Percentiles rank a stretch among this genome's conserved stretches.
phyloP scores from a whole-genome alignment of 805 yeast species.

The Debaryomyces castellii region DNA sequence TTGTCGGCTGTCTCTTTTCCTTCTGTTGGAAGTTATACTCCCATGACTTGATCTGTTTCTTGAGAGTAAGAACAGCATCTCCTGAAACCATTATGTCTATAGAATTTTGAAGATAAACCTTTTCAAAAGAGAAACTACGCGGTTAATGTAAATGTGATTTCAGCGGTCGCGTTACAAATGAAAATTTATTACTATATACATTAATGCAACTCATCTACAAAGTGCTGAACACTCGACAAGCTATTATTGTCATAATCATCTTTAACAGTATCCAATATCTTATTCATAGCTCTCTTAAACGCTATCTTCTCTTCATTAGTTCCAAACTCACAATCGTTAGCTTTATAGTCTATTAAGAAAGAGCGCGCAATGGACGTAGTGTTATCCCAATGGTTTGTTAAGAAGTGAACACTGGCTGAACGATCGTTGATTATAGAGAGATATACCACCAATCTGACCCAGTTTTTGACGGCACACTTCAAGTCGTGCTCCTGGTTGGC shows the following conservation, averaged over 20 bases:
- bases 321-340: slow-evolving; percentile 14
- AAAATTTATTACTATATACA: slow-evolving; percentile 1
- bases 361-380: slow-evolving; percentile 21
- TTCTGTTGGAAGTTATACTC: slow-evolving; percentile 31
- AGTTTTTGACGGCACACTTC: slow-evolving; percentile 10
- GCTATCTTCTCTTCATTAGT: slow-evolving; percentile 21
- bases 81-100: slow-evolving; percentile 7
- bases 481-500: slow-evolving; percentile 3
- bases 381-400: slow-evolving; percentile 29
- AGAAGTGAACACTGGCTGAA: slow-evolving; percentile 25
- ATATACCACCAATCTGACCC: slow-evolving; percentile 36
- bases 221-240: slow-evolving; percentile 8
- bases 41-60: slow-evolving; percentile 38
- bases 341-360: slow-evolving; percentile 20
- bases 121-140: neutral
- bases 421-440: slow-evolving; percentile 26
- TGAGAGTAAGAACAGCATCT: slow-evolving; percentile 14
- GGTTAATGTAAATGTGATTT: neutral
- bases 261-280: slow-evolving; percentile 16
- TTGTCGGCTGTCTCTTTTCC: slow-evolving; percentile 31
- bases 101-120: neutral
- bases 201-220: slow-evolving; percentile 9
- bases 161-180: neutral
- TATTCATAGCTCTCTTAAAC: slow-evolving; percentile 19
- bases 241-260: slow-evolving; percentile 2